phyloP scores from a whole-genome alignment of 225 moss, liverwort and hornwort genomes.

The Physcomitrellopsis africana region DNA sequence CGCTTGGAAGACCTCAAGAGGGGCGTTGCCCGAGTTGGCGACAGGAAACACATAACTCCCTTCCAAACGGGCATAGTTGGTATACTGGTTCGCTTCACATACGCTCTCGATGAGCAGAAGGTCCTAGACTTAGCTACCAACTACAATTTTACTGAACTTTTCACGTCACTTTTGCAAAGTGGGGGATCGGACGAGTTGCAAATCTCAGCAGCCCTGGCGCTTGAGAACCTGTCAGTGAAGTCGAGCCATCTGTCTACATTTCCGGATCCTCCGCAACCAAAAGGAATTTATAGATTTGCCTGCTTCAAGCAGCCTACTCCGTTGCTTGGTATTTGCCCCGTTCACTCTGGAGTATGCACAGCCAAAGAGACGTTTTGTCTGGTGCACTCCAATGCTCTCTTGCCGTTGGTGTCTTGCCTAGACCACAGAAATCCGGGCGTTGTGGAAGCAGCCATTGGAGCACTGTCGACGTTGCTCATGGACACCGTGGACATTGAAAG shows the following conservation, averaged over 20 bases:
- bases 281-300: slow-evolving; percentile 39
- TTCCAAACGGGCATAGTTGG: slow-evolving; percentile 92
- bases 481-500: slow-evolving; percentile 58
- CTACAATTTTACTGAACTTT: slow-evolving; percentile 64
- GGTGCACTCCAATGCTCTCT: slow-evolving; percentile 49
- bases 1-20: slow-evolving; percentile 73
- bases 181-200: slow-evolving; percentile 80
- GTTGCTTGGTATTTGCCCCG: slow-evolving; percentile 46
- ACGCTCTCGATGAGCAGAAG: slow-evolving; percentile 62
- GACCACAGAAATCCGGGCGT: slow-evolving; percentile 56
- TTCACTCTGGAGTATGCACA: slow-evolving; percentile 65
- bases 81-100: slow-evolving; percentile 82
- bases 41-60: slow-evolving; percentile 64
- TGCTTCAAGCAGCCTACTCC: slow-evolving; percentile 44
- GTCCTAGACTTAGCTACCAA: slow-evolving; percentile 51
- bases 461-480: slow-evolving; percentile 65
- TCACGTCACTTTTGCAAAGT: slow-evolving; percentile 70
- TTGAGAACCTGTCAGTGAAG: slow-evolving; percentile 59
- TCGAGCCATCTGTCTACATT: slow-evolving; percentile 57
- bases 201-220: slow-evolving; percentile 73
- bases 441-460: slow-evolving; percentile 67
- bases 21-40: slow-evolving; percentile 75
- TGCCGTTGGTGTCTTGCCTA: slow-evolving; percentile 57
- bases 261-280: slow-evolving; percentile 38
- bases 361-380: slow-evolving; percentile 51